Percentiles rank a stretch among this genome's conserved stretches.
Conservation (phyloP, 2,329 filamentous ascomycete species). For the Salinomyces thailandicus region DNA sequence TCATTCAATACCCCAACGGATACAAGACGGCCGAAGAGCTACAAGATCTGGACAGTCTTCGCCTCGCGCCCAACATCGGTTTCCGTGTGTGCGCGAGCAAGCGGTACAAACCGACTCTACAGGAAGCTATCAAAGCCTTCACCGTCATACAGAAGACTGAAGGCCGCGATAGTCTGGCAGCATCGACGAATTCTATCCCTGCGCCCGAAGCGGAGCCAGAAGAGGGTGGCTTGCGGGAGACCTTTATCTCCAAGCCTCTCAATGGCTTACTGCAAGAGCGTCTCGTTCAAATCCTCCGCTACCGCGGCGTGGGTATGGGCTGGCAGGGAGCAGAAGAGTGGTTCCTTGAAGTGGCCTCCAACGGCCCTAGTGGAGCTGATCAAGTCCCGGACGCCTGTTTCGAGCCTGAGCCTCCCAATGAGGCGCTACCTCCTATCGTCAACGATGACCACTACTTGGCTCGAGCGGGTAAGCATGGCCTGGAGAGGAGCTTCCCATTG, state of each 20-base stretch:
- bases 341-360: conserved; percentile 26
- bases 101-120: conserved; percentile 58
- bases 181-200: conserved; percentile 6
- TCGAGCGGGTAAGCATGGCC: conserved; percentile 8
- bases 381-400: conserved; percentile 31
- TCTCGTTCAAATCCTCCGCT: conserved; percentile 52
- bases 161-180: conserved; percentile 7
- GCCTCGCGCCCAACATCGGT: conserved; percentile 33
- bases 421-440: conserved; percentile 36
- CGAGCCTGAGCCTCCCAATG: conserved; percentile 19
- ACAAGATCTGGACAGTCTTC: conserved; percentile 29
- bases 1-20: conserved; percentile 53
- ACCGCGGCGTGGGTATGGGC: conserved; percentile 44
- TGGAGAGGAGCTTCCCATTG: conserved; percentile 42
- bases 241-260: conserved; percentile 64
- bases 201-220: conserved; percentile 19
- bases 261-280: conserved; percentile 56
- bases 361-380: conserved; percentile 21
- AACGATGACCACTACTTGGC: conserved; percentile 36
- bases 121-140: conserved; percentile 46
- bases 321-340: conserved; percentile 61
- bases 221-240: conserved; percentile 36
- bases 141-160: conserved; percentile 24
- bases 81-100: conserved; percentile 62
- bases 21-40: conserved; percentile 53